Base-by-base conservation (phyloP, 495 filamentous ascomycete species). In the Aspergillus ellipticus region DNA sequence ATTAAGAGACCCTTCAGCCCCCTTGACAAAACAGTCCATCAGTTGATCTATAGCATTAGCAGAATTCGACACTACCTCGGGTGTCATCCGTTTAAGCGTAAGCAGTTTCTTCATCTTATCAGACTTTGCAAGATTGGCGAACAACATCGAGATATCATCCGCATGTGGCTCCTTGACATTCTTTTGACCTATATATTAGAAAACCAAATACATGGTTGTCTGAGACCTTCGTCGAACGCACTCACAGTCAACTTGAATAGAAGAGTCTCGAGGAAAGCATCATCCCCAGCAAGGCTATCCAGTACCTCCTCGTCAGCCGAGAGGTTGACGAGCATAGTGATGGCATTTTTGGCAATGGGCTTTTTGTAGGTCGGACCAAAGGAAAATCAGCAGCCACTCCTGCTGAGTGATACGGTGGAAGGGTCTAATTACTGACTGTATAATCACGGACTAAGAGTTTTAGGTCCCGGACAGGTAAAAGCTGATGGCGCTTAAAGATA, bases 1-100 rank as follows among this genome's bases (percentile, higher is more conserved):
- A 74, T 97, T 98, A 65, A 92, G 89, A 2, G 75, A 72, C 0
- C 86, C 87, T 53, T 89, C 85, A 3, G 88, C 84, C 11, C 92
- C 92, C 72, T 90, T 92, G 53, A 97, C 95, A 66, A 97, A 98
- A 63, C 93, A 87, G 67, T 96, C 94, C 62, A 97, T 86, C 17
- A 97, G 74, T 66, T 97, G 95, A 67, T 96, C 90, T 49, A 97
- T 83, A 11, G 87, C 88, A 41, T 83, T 75, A 28, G 85, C 77
- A 4, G 88, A 87, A 5, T 66, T 77, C 3, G 92, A 92, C 19
- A 87, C 74, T 21, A 82, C 77, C 15, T 79, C 78, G 6, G 87
- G 85, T 35, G 64, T 49, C 9, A 83, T 68, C 47, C 89, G 84
- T 59, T 86, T 87, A 22, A 88, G 73, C 2, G 74, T 73, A 13